Base-by-base conservation (phyloP, 306 rosid species). In the Prunus mira region DNA sequence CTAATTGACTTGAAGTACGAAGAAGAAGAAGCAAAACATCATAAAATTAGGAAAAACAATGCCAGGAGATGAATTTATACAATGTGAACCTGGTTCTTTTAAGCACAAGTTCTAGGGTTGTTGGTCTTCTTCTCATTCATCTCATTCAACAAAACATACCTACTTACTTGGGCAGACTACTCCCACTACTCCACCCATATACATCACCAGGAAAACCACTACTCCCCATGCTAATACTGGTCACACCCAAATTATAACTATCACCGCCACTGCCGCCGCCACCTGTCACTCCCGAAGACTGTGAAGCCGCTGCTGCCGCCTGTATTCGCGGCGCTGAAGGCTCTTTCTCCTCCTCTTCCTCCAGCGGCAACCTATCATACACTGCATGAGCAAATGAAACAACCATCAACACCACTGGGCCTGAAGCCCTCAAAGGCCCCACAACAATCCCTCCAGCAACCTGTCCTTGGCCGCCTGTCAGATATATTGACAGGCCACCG, bases 361-460 rank as follows among this genome's bases (percentile, higher is more conserved):
- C 78, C 57, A 80, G 60, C 11, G 87, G 85, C 65, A 84, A 51
- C 63, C 87, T 70, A 55, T 84, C 85, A 70, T 69, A 84, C 22
- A 81, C 82, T 9, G 84, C 87, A 64, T 84, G 77, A 0, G 82
- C 79, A 57, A 84, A 84, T 6, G 87, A 77, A 12, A 80, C 87
- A 60, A 78, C 87, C 84, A 84, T 73, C 80, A 84, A 49, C 3
- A 74, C 28, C 77, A 84, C 87, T 19, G 87, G 80, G 45, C 82
- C 77, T 3, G 82, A 80, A 18, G 87, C 87, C 11, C 54, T 69
- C 78, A 84, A 46, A 1, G 84, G 82, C 51, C 82, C 82, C 22
- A 68, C 47, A 10, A 84, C 87, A 34, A 46, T 80, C 72, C 87
- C 87, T 17, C 87, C 87, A 9, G 77, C 72, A 14, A 84, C 84